Evolutionary conservation across 1,139 yeast genomes (phyloP).

Genomic region (Pichia sp.): DNA sequence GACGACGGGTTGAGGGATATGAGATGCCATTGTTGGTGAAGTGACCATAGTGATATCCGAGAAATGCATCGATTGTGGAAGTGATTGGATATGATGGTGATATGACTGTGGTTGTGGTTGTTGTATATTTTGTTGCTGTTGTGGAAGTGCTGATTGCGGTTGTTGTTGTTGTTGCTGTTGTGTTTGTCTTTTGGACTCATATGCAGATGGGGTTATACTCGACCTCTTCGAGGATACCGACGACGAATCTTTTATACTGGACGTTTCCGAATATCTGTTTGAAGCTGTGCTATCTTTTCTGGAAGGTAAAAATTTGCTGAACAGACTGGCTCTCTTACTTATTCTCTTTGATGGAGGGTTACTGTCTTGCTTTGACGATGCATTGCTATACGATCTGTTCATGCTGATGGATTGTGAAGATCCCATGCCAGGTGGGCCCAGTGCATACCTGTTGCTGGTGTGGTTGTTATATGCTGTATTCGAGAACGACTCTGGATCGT

Average conservation of each 20-base stretch:
- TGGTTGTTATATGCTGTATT: too few species aligned
- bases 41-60: neutral
- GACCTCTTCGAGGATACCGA: slow-evolving; percentile 15
- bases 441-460: too few species aligned
- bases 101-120: neutral
- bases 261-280: neutral
- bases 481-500: too few species aligned
- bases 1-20: neutral
- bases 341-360: slow-evolving; percentile 16
- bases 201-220: slow-evolving; percentile 3
- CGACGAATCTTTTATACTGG: slow-evolving; percentile 11
- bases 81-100: neutral
- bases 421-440: neutral
- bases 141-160: neutral
- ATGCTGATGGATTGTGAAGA: slow-evolving; percentile 8
- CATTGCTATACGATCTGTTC: neutral
- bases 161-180: slow-evolving; percentile 2
- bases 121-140: neutral
- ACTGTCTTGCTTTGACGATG: neutral
- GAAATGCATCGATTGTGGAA: neutral
- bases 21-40: neutral
- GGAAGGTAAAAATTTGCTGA: slow-evolving; percentile 27
- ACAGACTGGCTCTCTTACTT: slow-evolving; percentile 25
- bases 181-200: neutral
- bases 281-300: slow-evolving; percentile 28